A percentile compares a stretch with the other conserved stretches of the same genome.
These are phyloP conservation scores for Rhizophagus clarus DNA, from an alignment of 192 early-diverging fungal genomes.

Conservation along the genomic window DNA sequence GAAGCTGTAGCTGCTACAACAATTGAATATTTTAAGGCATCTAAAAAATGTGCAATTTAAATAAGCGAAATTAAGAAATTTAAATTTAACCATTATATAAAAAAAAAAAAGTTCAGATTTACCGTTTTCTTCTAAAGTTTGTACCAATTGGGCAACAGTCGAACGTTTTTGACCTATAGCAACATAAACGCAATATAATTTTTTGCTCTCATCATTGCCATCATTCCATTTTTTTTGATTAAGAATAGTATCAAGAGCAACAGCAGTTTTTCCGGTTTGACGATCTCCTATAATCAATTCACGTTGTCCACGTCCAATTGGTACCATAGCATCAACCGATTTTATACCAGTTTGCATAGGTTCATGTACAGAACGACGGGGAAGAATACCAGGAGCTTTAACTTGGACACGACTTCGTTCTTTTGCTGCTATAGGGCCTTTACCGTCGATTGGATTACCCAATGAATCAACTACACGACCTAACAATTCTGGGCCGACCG, in stretches of 20 bases:
- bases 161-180: slow-evolving; percentile 99
- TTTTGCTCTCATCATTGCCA: slow-evolving; percentile 93
- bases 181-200: slow-evolving; percentile 99
- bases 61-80: neutral
- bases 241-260: slow-evolving; percentile 97
- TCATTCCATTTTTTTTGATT: slow-evolving; percentile 99
- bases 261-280: slow-evolving; percentile 99
- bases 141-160: slow-evolving; percentile 98
- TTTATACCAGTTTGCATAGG: slow-evolving; percentile 99
- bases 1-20: slow-evolving; percentile 99
- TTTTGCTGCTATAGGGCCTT: slow-evolving; percentile 90
- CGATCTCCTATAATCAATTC: slow-evolving; percentile 99
- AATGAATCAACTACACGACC: slow-evolving; percentile 99
- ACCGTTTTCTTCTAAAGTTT: slow-evolving; percentile 92
- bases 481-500: slow-evolving; percentile 91
- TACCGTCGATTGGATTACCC: slow-evolving; percentile 99
- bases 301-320: slow-evolving; percentile 99
- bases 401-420: slow-evolving; percentile 93
- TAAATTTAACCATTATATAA: neutral
- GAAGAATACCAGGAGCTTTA: slow-evolving; percentile 99
- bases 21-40: slow-evolving; percentile 98
- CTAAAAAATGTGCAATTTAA: slow-evolving; percentile 34
- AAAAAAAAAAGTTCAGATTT: neutral
- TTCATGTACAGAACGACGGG: slow-evolving; percentile 98
- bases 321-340: slow-evolving; percentile 99